Evolutionary conservation across 2,329 filamentous ascomycete genomes (phyloP).

Genomic region (Grosmannia penicillata): DNA sequence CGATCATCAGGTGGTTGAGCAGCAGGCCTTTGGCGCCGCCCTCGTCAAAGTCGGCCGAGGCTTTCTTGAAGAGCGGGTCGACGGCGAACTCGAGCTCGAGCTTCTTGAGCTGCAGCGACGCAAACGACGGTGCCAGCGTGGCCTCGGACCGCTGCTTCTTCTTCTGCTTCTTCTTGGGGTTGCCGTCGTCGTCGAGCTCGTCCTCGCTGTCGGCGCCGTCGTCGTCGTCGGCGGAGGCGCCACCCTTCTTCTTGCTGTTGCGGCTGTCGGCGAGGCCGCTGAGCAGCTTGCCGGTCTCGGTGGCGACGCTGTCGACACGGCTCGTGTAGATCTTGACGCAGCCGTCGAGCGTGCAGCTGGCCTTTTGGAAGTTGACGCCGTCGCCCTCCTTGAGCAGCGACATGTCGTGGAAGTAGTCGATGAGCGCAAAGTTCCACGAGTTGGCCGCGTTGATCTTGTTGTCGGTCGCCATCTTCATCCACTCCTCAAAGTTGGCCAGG

Average conservation of each 20-base stretch:
- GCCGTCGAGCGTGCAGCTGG: conserved; percentile 90
- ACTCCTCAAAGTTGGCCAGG: conserved; percentile 96
- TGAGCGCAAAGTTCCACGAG: conserved; percentile 99
- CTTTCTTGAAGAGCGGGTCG: conserved; percentile 98
- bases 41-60: conserved; percentile 95
- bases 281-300: conserved; percentile 86
- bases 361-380: conserved; percentile 96
- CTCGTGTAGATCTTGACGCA: conserved; percentile 99
- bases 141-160: conserved; percentile 72
- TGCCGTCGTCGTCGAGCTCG: conserved; percentile 33
- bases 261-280: conserved; percentile 85
- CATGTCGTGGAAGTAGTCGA: conserved; percentile 99
- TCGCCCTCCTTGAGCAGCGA: conserved; percentile 91
- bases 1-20: conserved; percentile 93
- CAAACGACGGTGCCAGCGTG: conserved; percentile 82
- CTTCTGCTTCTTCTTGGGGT: conserved; percentile 45
- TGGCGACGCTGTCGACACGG: conserved; percentile 93
- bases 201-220: conserved; percentile 49
- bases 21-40: conserved; percentile 90
- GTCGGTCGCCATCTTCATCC: conserved; percentile 99
- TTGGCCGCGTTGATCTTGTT: conserved; percentile 98
- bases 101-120: conserved; percentile 84
- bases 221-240: conserved; percentile 50
- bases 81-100: conserved; percentile 95
- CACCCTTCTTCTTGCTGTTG: conserved; percentile 57